phyloP scores from a whole-genome alignment of 2,329 filamentous ascomycete species.

The Knufia fluminis region DNA sequence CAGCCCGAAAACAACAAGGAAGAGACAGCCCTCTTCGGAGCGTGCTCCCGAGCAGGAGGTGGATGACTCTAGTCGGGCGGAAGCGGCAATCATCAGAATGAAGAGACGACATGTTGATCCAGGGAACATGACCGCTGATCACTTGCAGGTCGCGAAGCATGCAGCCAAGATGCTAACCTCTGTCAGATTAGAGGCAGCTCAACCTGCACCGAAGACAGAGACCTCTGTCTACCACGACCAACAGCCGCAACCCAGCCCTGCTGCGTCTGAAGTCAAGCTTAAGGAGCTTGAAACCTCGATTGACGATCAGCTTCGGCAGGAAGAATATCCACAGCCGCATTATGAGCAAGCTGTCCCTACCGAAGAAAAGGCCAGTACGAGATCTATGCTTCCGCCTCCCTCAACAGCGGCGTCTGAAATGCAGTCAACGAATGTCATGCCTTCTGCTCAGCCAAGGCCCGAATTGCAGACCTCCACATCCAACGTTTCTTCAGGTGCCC shows the following conservation, averaged over 20 bases:
- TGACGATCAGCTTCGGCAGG: background rate
- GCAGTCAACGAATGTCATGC: background rate
- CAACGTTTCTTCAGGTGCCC: background rate
- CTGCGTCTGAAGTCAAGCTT: constrained; percentile 3
- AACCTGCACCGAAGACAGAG: background rate
- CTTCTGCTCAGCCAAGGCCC: constrained; percentile 4
- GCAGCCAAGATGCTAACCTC: background rate
- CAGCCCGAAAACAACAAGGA: background rate
- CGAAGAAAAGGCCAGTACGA: background rate
- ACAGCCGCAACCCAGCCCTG: too few relatives aligned
- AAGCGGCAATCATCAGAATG: constrained; percentile 1
- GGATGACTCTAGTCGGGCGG: background rate
- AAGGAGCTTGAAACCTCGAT: background rate
- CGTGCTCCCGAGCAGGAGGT: background rate
- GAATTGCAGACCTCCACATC: constrained; percentile 3
- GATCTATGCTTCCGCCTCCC: background rate
- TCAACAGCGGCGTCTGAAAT: background rate
- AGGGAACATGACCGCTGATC: background rate
- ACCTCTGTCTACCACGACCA: too few relatives aligned
- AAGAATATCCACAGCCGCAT: background rate
- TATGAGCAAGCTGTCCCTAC: background rate
- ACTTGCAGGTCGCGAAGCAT: background rate
- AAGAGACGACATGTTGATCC: background rate
- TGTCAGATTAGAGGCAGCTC: background rate
- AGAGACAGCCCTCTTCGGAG: too few relatives aligned